Base-by-base conservation (phyloP, 768 basidiomycete genomes). In the Leucogyrophana mollusca region DNA sequence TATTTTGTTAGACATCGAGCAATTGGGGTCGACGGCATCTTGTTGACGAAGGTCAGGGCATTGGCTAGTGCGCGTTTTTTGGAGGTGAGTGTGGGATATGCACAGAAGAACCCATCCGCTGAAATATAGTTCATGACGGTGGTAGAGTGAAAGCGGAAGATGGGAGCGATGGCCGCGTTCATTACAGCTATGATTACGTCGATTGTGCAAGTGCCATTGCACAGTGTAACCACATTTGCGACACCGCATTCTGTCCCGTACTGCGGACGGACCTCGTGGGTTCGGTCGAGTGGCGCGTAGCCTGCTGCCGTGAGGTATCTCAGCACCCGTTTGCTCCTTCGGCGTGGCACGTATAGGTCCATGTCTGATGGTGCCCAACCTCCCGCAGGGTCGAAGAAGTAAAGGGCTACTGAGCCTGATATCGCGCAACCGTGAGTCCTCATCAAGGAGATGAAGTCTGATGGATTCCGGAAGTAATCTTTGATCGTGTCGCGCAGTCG, bases 101-200 rank as follows among this genome's bases (percentile, higher is more conserved):
- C 40, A 41, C 40, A 41, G 21, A 41, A 41, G 23, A 41, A 22
- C 8, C 40, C 20, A 22, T 23, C 22, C 11, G 17, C 20, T 30
- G 43, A 44, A 8, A 44, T 10, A 18, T 8, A 44, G 33, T 44
- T 44, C 43, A 44, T 44, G 9, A 44, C 43, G 7, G 24, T 8
- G 8, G 43, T 38, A 5, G 14, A n/a, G 22, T 35, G 43, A 25
- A 44, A 44, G 7, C 25, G 16, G 18, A 34, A 20, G 30, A 44
- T 44, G 33, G 43, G 43, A 18, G 23, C 16, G 17, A 44, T 17
- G 13, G 17, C 9, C 17, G 17, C 14, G 9, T 27, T 17, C 17
- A 5, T 18, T 9, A 22, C 11, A 37, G 43, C 23, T 5, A 11
- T 20, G 43, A 44, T 23, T 17, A 44, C 43, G 30, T 44, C 27